Conservation (phyloP, 129 eudicot genomes). For the Heracleum sosnowskyi region DNA sequence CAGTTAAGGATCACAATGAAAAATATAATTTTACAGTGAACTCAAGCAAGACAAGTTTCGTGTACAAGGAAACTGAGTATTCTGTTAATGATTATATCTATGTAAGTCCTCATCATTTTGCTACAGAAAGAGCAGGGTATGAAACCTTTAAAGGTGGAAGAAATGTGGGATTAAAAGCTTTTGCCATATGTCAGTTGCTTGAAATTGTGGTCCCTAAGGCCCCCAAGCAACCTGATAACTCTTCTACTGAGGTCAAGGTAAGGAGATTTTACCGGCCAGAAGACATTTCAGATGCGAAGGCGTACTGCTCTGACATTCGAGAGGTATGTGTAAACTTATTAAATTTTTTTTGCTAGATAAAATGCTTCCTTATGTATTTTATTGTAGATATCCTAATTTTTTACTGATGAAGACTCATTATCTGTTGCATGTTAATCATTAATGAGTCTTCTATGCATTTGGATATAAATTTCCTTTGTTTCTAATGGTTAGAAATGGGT, state of each 20-base stretch:
- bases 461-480: neutral
- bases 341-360: neutral
- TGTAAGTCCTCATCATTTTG: slow-evolving; percentile 56
- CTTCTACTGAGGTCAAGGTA: slow-evolving; percentile 38
- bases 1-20: slow-evolving; percentile 25
- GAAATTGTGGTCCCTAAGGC: slow-evolving; percentile 40
- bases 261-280: slow-evolving; percentile 91
- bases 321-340: slow-evolving; percentile 46
- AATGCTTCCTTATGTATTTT: neutral
- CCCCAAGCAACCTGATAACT: slow-evolving; percentile 31
- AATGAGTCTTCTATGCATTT: neutral
- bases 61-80: slow-evolving; percentile 47
- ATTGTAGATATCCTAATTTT: no score
- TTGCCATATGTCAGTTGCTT: slow-evolving; percentile 68
- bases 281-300: slow-evolving; percentile 77
- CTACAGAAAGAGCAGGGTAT: slow-evolving; percentile 36
- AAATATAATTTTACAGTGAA: slow-evolving; percentile 33
- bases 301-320: slow-evolving; percentile 79
- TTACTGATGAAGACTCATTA: neutral
- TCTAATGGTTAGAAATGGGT: neutral
- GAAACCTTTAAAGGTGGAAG: slow-evolving; percentile 67
- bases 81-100: slow-evolving; percentile 61
- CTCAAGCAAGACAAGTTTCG: slow-evolving; percentile 43
- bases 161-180: slow-evolving; percentile 83
- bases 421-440: neutral